Conservation (phyloP, 352 stramenopile genomes). For the Globisporangium rhizosaccharum region DNA sequence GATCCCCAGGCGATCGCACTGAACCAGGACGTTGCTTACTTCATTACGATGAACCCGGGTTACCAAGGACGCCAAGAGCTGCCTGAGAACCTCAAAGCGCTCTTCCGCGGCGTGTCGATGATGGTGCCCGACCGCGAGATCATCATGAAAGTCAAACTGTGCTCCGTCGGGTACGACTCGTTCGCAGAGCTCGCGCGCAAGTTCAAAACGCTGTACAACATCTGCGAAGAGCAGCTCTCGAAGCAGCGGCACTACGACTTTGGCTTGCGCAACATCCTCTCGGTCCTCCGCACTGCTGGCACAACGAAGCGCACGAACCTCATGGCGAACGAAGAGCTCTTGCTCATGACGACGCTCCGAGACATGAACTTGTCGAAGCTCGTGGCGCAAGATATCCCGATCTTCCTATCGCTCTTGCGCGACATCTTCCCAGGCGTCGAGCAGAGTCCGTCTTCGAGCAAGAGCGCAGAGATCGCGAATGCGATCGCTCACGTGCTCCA, state of each 20-base stretch:
- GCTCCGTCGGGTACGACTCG: slow-evolving; percentile 85
- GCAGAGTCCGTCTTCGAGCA: slow-evolving; percentile 28
- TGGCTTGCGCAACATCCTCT: slow-evolving; percentile 92
- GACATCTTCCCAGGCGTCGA: slow-evolving; percentile 85
- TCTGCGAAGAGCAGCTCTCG: slow-evolving; percentile 92
- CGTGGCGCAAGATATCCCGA: slow-evolving; percentile 86
- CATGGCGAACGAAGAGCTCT: slow-evolving; percentile 89
- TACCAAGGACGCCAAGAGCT: slow-evolving; percentile 91
- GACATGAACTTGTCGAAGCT: slow-evolving; percentile 95
- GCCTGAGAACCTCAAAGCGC: slow-evolving; percentile 88
- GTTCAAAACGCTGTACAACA: slow-evolving; percentile 94
- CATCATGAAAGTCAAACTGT: slow-evolving; percentile 94
- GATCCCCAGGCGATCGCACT: slow-evolving; percentile 54
- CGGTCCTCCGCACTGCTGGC: slow-evolving; percentile 93
- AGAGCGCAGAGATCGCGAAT: slow-evolving; percentile 67
- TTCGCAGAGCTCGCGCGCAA: slow-evolving; percentile 94
- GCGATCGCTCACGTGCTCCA: slow-evolving; percentile 67
- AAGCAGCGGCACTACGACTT: slow-evolving; percentile 95
- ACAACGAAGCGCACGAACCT: slow-evolving; percentile 93
- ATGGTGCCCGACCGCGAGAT: slow-evolving; percentile 97
- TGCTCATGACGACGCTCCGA: slow-evolving; percentile 94
- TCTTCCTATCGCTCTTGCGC: slow-evolving; percentile 87
- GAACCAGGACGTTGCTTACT: slow-evolving; percentile 63
- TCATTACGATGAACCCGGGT: slow-evolving; percentile 94
- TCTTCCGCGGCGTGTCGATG: slow-evolving; percentile 95